Evolutionary conservation across 2,329 filamentous ascomycete species (phyloP).

Genomic region (Trichoderma brevicompactum): DNA sequence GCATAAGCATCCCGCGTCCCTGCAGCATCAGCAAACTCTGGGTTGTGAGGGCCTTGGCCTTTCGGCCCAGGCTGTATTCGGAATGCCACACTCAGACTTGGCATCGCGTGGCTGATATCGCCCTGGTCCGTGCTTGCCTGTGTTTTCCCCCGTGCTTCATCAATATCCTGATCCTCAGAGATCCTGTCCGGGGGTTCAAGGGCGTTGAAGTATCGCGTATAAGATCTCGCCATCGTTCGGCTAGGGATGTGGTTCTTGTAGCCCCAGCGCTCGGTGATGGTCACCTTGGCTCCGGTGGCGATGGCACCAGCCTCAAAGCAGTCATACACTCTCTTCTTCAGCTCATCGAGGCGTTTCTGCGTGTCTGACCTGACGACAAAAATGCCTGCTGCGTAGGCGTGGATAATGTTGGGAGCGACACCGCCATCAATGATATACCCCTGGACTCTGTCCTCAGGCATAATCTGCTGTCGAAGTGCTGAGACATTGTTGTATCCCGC

Average conservation of each 20-base stretch:
- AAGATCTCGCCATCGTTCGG: constrained; percentile 50
- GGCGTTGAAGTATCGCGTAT: constrained; percentile 51
- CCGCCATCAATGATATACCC: constrained; percentile 58
- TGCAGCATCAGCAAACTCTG: constrained; percentile 55
- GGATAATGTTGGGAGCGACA: constrained; percentile 59
- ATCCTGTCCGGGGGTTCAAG: constrained; percentile 43
- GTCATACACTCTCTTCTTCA: constrained; percentile 48
- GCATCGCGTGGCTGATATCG: constrained; percentile 61
- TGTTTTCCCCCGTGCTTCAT: constrained; percentile 48
- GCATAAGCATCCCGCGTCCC: constrained; percentile 54
- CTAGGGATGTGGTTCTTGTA: constrained; percentile 63
- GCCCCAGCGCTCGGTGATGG: constrained; percentile 44
- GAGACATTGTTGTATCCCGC: constrained; percentile 53
- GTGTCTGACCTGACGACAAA: constrained; percentile 53
- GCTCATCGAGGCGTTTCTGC: constrained; percentile 45
- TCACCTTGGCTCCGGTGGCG: constrained; percentile 52
- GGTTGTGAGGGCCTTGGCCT: constrained; percentile 53
- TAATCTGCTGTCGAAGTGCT: constrained; percentile 59
- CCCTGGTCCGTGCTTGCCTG: constrained; percentile 64
- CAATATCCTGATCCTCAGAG: constrained; percentile 45
- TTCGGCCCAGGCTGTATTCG: constrained; percentile 49
- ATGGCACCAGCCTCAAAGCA: constrained; percentile 46
- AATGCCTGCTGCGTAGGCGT: constrained; percentile 51
- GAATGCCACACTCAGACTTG: constrained; percentile 58
- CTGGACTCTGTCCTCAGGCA: constrained; percentile 55